phyloP scores from a whole-genome alignment of 73 alveolate genomes.

The Paraurostyla sp. region DNA sequence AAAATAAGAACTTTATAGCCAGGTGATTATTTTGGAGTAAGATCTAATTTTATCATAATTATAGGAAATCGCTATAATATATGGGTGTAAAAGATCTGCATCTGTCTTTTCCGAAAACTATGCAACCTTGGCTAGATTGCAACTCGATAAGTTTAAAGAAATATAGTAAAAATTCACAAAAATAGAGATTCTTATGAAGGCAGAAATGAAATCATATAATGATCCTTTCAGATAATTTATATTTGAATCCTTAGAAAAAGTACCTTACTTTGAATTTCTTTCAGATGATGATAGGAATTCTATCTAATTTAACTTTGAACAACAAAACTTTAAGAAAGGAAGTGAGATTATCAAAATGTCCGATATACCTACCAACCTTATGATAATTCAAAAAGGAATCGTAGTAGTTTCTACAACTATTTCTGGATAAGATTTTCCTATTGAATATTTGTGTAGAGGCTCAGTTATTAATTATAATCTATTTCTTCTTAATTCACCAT shows the following conservation, averaged over 20 bases:
- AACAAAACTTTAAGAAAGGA: not conserved
- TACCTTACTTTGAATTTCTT: slow-evolving; percentile 19
- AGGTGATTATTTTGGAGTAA: slow-evolving; percentile 67
- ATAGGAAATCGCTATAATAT: slow-evolving; percentile 55
- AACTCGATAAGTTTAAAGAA: slow-evolving; percentile 25
- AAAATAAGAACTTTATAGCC: not conserved
- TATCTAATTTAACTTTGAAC: not conserved
- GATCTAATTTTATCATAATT: not conserved
- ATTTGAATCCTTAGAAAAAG: slow-evolving; percentile 16
- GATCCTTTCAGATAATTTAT: slow-evolving; percentile 24
- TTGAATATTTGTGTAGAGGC: slow-evolving; percentile 38
- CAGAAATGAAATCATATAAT: not conserved
- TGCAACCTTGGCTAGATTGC: slow-evolving; percentile 56
- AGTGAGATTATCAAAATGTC: not conserved
- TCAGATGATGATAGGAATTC: slow-evolving; percentile 36
- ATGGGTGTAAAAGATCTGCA: slow-evolving; percentile 67
- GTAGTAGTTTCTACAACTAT: not conserved
- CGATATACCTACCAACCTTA: not conserved
- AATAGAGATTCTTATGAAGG: not conserved
- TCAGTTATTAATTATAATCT: not conserved
- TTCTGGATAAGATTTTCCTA: slow-evolving; percentile 1
- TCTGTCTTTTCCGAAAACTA: slow-evolving; percentile 44
- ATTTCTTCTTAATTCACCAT: not conserved
- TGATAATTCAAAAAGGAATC: not conserved
- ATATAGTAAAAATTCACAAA: slow-evolving; percentile 42